These are phyloP conservation scores for Dactylellina parvicollis DNA, from an alignment of 2,329 filamentous ascomycete species.

Conservation along the genomic window DNA sequence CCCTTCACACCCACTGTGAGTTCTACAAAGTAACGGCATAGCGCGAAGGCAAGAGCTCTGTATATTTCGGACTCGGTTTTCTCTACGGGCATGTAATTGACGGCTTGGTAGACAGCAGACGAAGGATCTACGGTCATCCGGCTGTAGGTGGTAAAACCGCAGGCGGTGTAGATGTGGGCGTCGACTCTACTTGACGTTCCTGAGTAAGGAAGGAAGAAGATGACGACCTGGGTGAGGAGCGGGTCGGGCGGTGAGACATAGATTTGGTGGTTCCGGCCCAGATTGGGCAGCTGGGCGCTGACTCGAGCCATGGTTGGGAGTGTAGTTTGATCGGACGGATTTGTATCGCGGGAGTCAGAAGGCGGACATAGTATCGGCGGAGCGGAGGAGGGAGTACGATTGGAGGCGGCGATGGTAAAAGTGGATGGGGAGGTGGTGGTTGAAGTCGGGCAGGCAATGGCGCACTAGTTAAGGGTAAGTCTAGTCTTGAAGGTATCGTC, in stretches of 20 bases:
- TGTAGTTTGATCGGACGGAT: neutral
- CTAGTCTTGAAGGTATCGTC: too few species aligned
- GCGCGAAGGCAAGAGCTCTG: slow-evolving; percentile 86
- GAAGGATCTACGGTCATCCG: slow-evolving; percentile 93
- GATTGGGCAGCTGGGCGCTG: slow-evolving; percentile 56
- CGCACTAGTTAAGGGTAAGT: too few species aligned
- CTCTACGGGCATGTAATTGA: slow-evolving; percentile 87
- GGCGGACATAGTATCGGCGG: slow-evolving; percentile 13
- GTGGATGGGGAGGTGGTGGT: neutral
- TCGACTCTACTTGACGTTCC: slow-evolving; percentile 95
- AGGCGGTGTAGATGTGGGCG: slow-evolving; percentile 88
- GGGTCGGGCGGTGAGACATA: slow-evolving; percentile 91
- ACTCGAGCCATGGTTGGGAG: slow-evolving; percentile 56
- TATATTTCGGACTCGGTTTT: slow-evolving; percentile 89
- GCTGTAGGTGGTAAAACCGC: slow-evolving; percentile 87
- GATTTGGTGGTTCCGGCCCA: slow-evolving; percentile 68
- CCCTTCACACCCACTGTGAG: slow-evolving; percentile 78
- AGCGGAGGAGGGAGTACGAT: neutral
- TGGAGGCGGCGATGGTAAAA: neutral
- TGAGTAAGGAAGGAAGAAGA: slow-evolving; percentile 92
- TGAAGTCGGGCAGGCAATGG: neutral
- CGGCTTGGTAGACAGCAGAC: slow-evolving; percentile 88
- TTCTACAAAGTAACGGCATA: slow-evolving; percentile 94
- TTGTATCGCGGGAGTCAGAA: neutral
- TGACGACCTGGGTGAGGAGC: slow-evolving; percentile 80